Base-by-base conservation (phyloP, 2,329 filamentous ascomycete species). In the Diaporthe longicolla region DNA sequence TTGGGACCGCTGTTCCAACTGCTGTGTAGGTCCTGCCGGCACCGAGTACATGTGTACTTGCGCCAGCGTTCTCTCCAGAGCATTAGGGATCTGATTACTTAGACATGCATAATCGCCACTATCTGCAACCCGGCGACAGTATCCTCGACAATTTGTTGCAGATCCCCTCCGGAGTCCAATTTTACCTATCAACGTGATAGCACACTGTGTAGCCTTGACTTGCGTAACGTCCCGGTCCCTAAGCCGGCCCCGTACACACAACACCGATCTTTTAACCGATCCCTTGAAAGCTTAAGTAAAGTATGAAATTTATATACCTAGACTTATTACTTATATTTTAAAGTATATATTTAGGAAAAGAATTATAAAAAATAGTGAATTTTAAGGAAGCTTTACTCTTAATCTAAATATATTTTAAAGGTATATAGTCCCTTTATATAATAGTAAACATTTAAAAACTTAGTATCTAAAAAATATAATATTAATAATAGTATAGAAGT, bases 41-140 rank as follows among this genome's bases (percentile, higher is more conserved):
- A 65, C 59, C 59, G 59, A 65, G 59, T 65, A 65, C 24, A 50
- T 19, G 19, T 17, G 59, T 63, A 63, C 37, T 63, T 63, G 58
- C 58, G 58, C 45, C 58, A 63, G 24, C 15, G 6, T 29, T 63
- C 17, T 45, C 32, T 21, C 2, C 37, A 29, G 37, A 45, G 37
- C 17, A 29, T 45, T 29, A 26, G 9, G 37, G 37, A 15, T 15
- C 37, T 17, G 43, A n/a, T 63, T 9, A 59, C 57, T 40, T 10
- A 40, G 57, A 40, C n/a, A 40, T 26, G 57, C 35, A 59, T 35
- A 43, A 40, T 26, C 24, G 57, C 21, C 37, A 61, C 35, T 43
- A 43, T 13, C 57, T 43, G 57, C 15, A 63, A 45, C 29, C 58
- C 45, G 37, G 37, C 17, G 58, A 45, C 37, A 4, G 15, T n/a